These are phyloP conservation scores for Gossypium stocksii DNA, from an alignment of 345 rosid species.

Conservation along the genomic window DNA sequence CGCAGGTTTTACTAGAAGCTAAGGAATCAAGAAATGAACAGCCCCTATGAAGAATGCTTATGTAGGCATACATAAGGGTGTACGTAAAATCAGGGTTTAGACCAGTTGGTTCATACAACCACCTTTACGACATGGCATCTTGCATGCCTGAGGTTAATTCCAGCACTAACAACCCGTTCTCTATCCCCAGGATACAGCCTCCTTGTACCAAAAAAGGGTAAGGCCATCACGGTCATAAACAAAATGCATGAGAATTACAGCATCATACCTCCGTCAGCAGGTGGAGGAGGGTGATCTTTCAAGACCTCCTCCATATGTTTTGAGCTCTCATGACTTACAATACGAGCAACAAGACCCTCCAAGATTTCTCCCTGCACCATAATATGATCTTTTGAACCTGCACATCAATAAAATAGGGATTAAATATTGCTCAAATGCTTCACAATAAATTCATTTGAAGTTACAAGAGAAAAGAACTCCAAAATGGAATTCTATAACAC, in stretches of 20 bases:
- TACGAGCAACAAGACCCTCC: conserved; percentile 99
- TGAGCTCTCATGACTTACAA: conserved; percentile 70
- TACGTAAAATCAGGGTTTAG: neutral
- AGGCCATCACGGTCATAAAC: neutral
- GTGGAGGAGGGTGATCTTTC: conserved; percentile 59
- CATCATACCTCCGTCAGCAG: conserved; percentile 58
- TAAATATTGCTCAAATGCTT: neutral
- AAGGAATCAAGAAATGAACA: neutral
- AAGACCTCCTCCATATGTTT: conserved; percentile 74
- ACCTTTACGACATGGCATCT: neutral
- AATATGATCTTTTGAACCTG: conserved; percentile 84
- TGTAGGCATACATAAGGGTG: neutral
- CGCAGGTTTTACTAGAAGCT: neutral
- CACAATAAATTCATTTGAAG: conserved; percentile 6
- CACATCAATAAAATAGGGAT: conserved; percentile 15
- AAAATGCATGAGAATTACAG: conserved; percentile 8
- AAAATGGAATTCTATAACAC: neutral
- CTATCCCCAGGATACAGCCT: neutral
- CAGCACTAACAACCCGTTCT: neutral
- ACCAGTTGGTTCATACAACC: neutral
- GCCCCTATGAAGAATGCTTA: neutral
- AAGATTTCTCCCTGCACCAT: conserved; percentile 88
- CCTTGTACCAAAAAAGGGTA: neutral
- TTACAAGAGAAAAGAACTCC: neutral
- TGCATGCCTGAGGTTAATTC: neutral